A percentile compares a stretch with the other conserved stretches of the same genome.
phyloP scores from a whole-genome alignment of 805 yeast genomes.

The Naumovozyma castellii region DNA sequence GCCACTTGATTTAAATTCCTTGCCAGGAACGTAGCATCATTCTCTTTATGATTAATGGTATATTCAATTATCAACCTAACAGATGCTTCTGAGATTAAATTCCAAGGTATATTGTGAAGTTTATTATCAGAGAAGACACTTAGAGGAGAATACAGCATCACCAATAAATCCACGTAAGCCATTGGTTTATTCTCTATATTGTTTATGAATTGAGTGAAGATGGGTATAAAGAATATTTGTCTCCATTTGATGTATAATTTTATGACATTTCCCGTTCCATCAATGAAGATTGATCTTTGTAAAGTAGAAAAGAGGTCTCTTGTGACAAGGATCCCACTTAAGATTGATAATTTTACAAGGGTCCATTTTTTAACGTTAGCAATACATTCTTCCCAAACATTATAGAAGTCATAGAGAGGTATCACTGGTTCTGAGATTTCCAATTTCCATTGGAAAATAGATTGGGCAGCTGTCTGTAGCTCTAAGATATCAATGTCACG shows the following conservation, averaged over 20 bases:
- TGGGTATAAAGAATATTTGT: conserved; percentile 14
- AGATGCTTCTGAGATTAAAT: conserved; percentile 8
- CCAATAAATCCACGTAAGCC: conserved; percentile 1
- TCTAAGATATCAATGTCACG: conserved; percentile 5
- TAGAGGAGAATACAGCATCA: conserved; percentile 10
- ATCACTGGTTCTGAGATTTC: conserved; percentile 26
- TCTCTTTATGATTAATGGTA: conserved; percentile 3
- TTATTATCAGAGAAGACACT: conserved; percentile 3
- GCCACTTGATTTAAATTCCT: conserved; percentile 17
- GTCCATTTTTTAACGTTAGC: conserved; percentile 15
- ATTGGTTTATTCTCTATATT: conserved; percentile 1
- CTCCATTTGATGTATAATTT: conserved; percentile 17
- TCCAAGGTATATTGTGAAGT: conserved; percentile 9
- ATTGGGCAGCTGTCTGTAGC: conserved; percentile 13
- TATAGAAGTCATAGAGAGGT: conserved; percentile 15
- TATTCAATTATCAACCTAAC: conserved; percentile 8
- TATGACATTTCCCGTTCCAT: conserved; percentile 15
- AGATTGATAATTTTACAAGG: conserved; percentile 13
- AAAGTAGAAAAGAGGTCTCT: conserved; percentile 8
- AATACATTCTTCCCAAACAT: conserved; percentile 16
- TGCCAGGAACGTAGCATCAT: conserved; percentile 5
- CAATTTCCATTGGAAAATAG: conserved; percentile 23
- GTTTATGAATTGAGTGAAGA: conserved; percentile 6
- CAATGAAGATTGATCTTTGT: conserved; percentile 16
- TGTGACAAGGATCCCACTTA: conserved; percentile 21